These are phyloP conservation scores for Penstemon eatonii DNA, from an alignment of 257 asterid species.

Conservation along the genomic window DNA sequence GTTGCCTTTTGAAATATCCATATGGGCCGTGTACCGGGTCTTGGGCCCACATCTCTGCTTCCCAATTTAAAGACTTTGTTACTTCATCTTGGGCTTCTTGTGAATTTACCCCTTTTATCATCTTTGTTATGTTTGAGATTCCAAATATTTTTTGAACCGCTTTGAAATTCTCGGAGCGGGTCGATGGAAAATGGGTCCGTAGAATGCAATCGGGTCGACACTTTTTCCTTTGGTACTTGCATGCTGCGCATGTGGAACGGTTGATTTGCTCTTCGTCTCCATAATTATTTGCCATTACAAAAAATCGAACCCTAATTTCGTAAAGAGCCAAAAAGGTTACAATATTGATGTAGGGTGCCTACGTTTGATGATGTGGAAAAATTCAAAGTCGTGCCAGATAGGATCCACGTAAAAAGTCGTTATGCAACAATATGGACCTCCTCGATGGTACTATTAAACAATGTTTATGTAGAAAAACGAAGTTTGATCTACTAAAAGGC, in stretches of 20 bases:
- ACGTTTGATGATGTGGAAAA: no score
- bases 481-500: no score
- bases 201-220: constrained; percentile 30
- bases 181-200: constrained; percentile 33
- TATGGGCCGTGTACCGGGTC: constrained; percentile 31
- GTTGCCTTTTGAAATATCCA: constrained; percentile 14
- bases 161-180: constrained; percentile 7
- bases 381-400: no score
- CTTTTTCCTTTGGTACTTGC: constrained; percentile 42
- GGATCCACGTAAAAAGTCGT: no score
- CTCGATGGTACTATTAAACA: no score
- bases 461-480: no score
- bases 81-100: constrained; percentile 8
- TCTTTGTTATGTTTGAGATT: constrained; percentile 23
- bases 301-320: no score
- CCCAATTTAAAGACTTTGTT: constrained; percentile 31
- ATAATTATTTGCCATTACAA: constrained; percentile 1
- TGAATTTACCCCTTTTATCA: background rate
- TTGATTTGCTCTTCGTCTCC: background rate
- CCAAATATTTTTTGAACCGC: constrained; percentile 37
- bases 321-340: no score
- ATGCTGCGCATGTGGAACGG: constrained; percentile 42
- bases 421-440: no score
- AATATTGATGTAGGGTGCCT: no score
- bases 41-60: constrained; percentile 34